These are phyloP conservation scores for Nannizziopsis arthrosporioides DNA, from an alignment of 2,329 filamentous ascomycete species.

Conservation along the genomic window DNA sequence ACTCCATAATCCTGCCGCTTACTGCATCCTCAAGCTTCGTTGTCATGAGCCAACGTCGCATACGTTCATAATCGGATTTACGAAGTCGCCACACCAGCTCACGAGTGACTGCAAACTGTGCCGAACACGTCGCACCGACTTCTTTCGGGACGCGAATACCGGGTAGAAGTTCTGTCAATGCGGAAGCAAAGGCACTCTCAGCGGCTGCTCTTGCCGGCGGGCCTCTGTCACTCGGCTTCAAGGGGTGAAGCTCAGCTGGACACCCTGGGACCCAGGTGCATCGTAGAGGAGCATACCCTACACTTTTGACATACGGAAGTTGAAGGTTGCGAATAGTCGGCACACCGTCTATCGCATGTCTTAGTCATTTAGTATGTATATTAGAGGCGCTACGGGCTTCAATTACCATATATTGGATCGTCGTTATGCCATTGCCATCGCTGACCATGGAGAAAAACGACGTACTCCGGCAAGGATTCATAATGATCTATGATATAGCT, in stretches of 20 bases:
- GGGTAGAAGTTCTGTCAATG: slow-evolving; percentile 41
- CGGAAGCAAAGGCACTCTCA: slow-evolving; percentile 39
- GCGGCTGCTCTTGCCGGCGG: slow-evolving; percentile 37
- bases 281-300: slow-evolving; percentile 45
- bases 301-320: slow-evolving; percentile 37
- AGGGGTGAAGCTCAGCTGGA: slow-evolving; percentile 38
- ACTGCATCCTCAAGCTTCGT: slow-evolving; percentile 39
- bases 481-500: slow-evolving; percentile 37
- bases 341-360: slow-evolving; percentile 31
- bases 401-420: slow-evolving; percentile 38
- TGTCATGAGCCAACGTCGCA: slow-evolving; percentile 39
- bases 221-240: slow-evolving; percentile 29
- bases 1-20: slow-evolving; percentile 45
- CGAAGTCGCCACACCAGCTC: slow-evolving; percentile 37
- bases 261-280: slow-evolving; percentile 45
- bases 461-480: slow-evolving; percentile 30
- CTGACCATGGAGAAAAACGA: slow-evolving; percentile 34
- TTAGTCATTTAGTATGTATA: background rate
- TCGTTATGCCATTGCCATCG: slow-evolving; percentile 42
- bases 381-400: background rate
- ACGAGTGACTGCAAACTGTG: slow-evolving; percentile 43
- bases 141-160: slow-evolving; percentile 28
- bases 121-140: slow-evolving; percentile 44
- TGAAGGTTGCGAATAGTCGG: slow-evolving; percentile 41
- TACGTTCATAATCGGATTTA: slow-evolving; percentile 39